A percentile compares a stretch with the other conserved stretches of the same genome.
These are phyloP conservation scores for Boletus austroedulis DNA, from an alignment of 1,284 basidiomycete species.

Conservation along the genomic window DNA sequence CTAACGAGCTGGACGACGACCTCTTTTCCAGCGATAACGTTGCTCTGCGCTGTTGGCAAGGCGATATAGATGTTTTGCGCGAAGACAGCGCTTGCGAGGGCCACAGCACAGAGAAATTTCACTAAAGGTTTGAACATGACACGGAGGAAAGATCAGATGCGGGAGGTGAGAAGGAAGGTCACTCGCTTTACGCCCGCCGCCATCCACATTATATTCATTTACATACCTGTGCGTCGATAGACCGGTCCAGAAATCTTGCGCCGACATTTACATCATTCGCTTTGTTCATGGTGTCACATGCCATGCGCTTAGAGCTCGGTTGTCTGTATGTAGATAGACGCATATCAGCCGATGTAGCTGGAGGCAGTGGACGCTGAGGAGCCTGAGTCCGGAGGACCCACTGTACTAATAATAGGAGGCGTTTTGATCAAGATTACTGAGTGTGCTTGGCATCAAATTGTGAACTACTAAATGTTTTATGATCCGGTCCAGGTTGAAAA, in stretches of 20 bases:
- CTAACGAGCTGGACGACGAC: slow-evolving; percentile 47
- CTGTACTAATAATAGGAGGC: too few species aligned
- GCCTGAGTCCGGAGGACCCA: too few species aligned
- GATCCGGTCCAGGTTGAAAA: too few species aligned
- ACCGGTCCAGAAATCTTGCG: not conserved
- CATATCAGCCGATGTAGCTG: too few species aligned
- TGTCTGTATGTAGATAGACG: not conserved
- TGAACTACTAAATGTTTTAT: too few species aligned
- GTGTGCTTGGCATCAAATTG: too few species aligned
- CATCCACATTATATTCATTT: not conserved
- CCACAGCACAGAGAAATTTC: not conserved
- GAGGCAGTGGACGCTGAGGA: too few species aligned
- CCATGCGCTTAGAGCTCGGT: not conserved
- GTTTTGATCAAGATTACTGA: too few species aligned
- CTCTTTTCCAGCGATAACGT: slow-evolving; percentile 39
- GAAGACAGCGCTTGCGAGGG: slow-evolving; percentile 17
- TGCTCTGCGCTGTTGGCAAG: slow-evolving; percentile 36
- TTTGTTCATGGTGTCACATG: too few species aligned
- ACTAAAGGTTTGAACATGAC: slow-evolving; percentile 5
- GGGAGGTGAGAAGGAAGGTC: too few species aligned
- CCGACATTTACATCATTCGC: too few species aligned
- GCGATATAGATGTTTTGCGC: slow-evolving; percentile 45
- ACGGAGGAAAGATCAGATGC: not conserved
- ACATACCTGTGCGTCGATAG: not conserved
- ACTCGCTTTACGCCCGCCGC: not conserved